Evolutionary conservation across 495 filamentous ascomycete genomes (phyloP).

Genomic region (Podospora comata): DNA sequence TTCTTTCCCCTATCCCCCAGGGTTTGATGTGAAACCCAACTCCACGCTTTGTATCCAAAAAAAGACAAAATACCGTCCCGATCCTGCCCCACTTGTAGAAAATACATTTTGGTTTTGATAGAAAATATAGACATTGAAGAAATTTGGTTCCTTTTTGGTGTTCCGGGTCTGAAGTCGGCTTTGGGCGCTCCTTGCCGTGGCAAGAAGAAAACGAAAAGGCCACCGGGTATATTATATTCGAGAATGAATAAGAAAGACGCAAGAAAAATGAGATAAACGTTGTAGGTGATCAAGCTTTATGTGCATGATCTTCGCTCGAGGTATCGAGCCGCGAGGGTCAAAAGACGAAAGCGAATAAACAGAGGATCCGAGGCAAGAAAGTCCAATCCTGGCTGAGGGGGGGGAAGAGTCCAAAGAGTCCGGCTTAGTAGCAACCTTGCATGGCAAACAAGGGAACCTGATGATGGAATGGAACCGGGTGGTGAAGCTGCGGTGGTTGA

Average conservation of each 20-base stretch:
- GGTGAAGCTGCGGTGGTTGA: constrained; percentile 39
- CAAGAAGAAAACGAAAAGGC: neutral
- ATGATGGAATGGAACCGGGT: constrained; percentile 46
- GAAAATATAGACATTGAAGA: constrained; percentile 12
- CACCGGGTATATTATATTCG: neutral
- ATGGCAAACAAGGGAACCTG: constrained; percentile 47
- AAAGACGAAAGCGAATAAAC: neutral
- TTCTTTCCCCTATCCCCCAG: neutral
- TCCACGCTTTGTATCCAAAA: constrained; percentile 20
- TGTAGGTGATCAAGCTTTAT: neutral
- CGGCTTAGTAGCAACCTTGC: constrained; percentile 47
- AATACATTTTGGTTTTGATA: constrained; percentile 14
- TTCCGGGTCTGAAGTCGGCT: neutral
- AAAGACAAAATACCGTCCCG: constrained; percentile 9
- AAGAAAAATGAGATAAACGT: constrained; percentile 5
- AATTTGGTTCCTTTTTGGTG: constrained; percentile 8
- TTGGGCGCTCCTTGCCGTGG: neutral
- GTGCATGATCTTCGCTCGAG: neutral
- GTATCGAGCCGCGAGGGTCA: neutral
- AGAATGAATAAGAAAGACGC: neutral
- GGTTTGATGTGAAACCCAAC: constrained; percentile 15
- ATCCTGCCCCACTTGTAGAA: constrained; percentile 1
- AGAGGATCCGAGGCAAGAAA: constrained; percentile 3
- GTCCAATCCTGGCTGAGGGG: neutral
- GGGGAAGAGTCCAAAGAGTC: neutral